Percentiles rank a stretch among this genome's conserved stretches.
Conservation (phyloP, 768 basidiomycete genomes). For the Mycena epipterygia region DNA sequence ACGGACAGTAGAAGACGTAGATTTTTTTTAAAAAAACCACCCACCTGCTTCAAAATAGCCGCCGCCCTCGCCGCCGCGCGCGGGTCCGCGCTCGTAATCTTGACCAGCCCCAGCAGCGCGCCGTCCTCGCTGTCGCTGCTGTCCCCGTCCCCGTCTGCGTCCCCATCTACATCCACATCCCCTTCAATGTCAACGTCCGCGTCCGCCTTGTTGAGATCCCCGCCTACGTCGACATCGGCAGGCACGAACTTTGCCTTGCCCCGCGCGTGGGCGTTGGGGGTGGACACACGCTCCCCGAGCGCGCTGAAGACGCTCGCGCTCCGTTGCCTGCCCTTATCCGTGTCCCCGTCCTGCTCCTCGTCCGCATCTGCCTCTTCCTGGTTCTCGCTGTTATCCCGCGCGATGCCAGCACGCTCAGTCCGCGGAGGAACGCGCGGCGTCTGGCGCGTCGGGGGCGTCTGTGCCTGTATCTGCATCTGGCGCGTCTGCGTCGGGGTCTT, state of each 20-base stretch:
- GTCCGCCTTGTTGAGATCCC: neutral
- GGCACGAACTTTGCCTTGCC: no score
- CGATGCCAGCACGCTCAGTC: neutral
- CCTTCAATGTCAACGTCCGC: neutral
- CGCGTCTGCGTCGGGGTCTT: neutral
- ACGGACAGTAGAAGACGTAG: no score
- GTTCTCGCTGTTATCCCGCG: no score
- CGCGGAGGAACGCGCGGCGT: constrained; percentile 16
- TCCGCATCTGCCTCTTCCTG: neutral
- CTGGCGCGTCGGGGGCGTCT: constrained; percentile 22
- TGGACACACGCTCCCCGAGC: neutral
- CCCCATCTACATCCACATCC: constrained; percentile 25
- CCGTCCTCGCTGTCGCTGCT: constrained; percentile 53
- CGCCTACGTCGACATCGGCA: neutral
- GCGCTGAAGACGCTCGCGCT: neutral
- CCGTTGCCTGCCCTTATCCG: neutral
- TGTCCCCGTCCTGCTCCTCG: neutral
- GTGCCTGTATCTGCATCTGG: neutral
- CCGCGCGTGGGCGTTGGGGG: neutral
- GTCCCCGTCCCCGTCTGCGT: constrained; percentile 30
- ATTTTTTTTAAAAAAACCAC: no score
- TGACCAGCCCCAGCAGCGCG: constrained; percentile 73
- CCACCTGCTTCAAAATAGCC: constrained; percentile 91
- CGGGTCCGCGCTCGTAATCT: constrained; percentile 89
- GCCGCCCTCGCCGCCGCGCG: constrained; percentile 92